These are phyloP conservation scores for Trichoderma simmonsii DNA, from an alignment of 2,329 filamentous ascomycete species.

Conservation along the genomic window DNA sequence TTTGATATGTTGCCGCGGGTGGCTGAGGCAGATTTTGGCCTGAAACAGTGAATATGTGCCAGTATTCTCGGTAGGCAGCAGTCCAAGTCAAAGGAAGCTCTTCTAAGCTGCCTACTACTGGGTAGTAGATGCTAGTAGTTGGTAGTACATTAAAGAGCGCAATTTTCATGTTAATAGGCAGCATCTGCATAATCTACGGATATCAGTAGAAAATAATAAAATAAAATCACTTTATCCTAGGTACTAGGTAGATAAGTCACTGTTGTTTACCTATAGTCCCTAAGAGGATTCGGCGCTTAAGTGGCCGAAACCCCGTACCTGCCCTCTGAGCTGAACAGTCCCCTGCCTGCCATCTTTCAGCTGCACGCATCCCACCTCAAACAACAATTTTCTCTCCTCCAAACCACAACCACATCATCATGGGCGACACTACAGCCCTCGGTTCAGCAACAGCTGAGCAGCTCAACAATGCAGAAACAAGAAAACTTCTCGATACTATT, in stretches of 20 bases:
- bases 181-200: neutral
- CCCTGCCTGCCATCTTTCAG: neutral
- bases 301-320: neutral
- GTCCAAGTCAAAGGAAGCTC: neutral
- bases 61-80: neutral
- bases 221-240: neutral
- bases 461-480: neutral
- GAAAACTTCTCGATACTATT: constrained; percentile 22
- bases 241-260: neutral
- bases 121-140: neutral
- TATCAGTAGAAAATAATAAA: neutral
- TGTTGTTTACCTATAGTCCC: neutral
- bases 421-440: neutral
- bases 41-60: neutral
- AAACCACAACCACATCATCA: neutral
- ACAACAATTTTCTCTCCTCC: neutral
- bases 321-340: neutral
- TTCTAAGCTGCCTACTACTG: neutral
- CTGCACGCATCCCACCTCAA: neutral
- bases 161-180: neutral
- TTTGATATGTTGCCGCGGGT: neutral
- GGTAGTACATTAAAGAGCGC: neutral
- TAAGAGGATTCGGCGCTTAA: neutral
- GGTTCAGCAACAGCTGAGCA: neutral
- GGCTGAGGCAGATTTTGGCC: neutral